Base-by-base conservation (phyloP, 1,284 basidiomycete species). In the Sporisorium iseilematis-ciliati region DNA sequence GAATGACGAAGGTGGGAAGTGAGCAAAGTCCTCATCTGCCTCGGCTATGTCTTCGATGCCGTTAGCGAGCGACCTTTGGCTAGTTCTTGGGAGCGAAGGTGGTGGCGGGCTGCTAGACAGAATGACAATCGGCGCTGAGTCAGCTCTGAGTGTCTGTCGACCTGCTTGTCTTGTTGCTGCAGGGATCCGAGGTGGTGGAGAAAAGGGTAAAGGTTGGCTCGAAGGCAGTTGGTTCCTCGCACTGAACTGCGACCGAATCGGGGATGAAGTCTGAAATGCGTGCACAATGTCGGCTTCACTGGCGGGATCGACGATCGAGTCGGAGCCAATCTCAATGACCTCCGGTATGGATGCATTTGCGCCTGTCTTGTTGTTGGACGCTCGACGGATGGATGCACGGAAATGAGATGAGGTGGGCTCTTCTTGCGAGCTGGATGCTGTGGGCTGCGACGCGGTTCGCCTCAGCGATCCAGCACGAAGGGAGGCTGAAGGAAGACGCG, bases 261-360 rank as follows among this genome's bases (percentile, higher is more conserved):
- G 71, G 0, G 65, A 68, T 10, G 71, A 74, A 31, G 58, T 53
- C 5, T 46, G 50, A 14, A 52, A 21, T 20, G n/a, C 16, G 33
- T 52, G 48, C 20, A 16, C 53, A 16, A 31, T 31, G 21, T 54
- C 51, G 1, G 43, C 59, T 21, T 72, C 63, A 46, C 67, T 70
- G 42, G 59, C 64, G 12, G 70, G 61, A n/a, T 74, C 71, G 7
- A 53, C 42, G 23, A 69, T 60, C 6, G 65, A 56, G 33, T 75
- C 72, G 11, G 72, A 75, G 8, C 62, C 66, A 21, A 75, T 62
- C 35, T 75, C 72, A 29, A 75, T 75, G 26, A 74, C 61, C 31
- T 68, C 62, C 20, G 65, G 64, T 4, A 60, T 29, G 0, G 31
- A 16, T 2, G 43, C 33, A 4, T 31, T 57, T 20, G 56, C 29